Percentiles rank a stretch among this genome's conserved stretches.
These are phyloP conservation scores for Suhomyces bolitotheri DNA, from an alignment of 1,139 yeast species.

Conservation along the genomic window DNA sequence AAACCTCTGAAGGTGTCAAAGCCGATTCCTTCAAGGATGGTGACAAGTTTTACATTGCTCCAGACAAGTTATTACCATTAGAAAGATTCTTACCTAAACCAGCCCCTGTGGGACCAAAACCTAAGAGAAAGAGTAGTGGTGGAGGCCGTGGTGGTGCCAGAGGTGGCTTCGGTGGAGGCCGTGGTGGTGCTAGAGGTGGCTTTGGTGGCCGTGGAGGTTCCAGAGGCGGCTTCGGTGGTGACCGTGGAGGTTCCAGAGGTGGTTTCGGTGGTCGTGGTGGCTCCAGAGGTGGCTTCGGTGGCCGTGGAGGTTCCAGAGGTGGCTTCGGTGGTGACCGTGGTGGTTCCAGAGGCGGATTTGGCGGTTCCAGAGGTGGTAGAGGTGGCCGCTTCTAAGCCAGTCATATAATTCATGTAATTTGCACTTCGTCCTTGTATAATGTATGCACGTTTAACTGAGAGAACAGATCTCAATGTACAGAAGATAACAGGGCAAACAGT, in stretches of 20 bases:
- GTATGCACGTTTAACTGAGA: slow-evolving; percentile 8
- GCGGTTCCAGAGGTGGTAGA: slow-evolving; percentile 24
- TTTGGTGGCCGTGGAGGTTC: slow-evolving; percentile 36
- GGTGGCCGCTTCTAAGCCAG: slow-evolving; percentile 15
- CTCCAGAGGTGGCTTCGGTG: slow-evolving; percentile 42
- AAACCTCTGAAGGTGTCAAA: slow-evolving; percentile 94
- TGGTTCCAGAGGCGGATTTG: slow-evolving; percentile 45
- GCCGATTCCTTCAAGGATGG: slow-evolving; percentile 92
- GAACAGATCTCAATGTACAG: no score
- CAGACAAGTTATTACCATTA: slow-evolving; percentile 91
- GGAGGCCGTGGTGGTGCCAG: slow-evolving; percentile 33
- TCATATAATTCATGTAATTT: slow-evolving; percentile 10
- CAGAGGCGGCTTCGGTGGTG: slow-evolving; percentile 46
- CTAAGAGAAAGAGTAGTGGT: slow-evolving; percentile 66
- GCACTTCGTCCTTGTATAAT: slow-evolving; percentile 17
- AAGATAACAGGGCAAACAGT: no score
- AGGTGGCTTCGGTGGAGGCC: slow-evolving; percentile 48
- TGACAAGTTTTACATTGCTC: slow-evolving; percentile 93
- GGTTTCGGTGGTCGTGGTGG: slow-evolving; percentile 40
- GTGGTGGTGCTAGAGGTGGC: slow-evolving; percentile 44
- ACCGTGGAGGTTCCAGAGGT: slow-evolving; percentile 50
- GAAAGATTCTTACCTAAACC: slow-evolving; percentile 97
- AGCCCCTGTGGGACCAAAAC: slow-evolving; percentile 71
- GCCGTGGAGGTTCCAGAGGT: slow-evolving; percentile 45
- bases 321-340: slow-evolving; percentile 41